A percentile compares a stretch with the other conserved stretches of the same genome.
phyloP scores from a whole-genome alignment of 352 stramenopile species.

The Phytophthora tubulina region DNA sequence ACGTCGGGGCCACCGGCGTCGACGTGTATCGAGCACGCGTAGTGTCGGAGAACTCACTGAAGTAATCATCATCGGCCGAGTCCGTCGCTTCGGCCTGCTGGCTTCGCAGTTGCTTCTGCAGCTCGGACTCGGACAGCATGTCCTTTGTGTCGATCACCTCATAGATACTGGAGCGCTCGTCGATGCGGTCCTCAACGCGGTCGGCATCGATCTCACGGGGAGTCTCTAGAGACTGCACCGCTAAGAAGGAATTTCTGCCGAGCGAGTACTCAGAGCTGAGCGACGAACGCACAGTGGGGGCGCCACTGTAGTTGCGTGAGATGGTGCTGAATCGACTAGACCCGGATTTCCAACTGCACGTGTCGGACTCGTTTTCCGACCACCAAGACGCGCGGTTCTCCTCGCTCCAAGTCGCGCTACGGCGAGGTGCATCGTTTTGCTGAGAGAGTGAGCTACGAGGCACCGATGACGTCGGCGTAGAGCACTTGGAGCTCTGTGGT shows the following conservation, averaged over 20 bases:
- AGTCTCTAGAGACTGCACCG: constrained; percentile 36
- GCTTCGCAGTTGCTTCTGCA: constrained; percentile 36
- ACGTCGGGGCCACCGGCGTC: constrained; percentile 34
- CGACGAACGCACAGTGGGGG: constrained; percentile 45
- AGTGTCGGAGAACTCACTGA: constrained; percentile 27
- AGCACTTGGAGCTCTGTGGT: constrained; percentile 25
- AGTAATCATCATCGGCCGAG: constrained; percentile 25
- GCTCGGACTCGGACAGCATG: constrained; percentile 44
- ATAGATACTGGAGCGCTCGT: constrained; percentile 49
- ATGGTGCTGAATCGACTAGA: constrained; percentile 48
- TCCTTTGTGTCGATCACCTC: constrained; percentile 55
- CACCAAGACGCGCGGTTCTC: constrained; percentile 52
- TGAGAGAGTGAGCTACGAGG: constrained; percentile 10
- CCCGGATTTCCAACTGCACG: constrained; percentile 49
- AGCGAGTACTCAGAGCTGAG: constrained; percentile 39
- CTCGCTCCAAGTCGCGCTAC: constrained; percentile 37
- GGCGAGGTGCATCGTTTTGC: constrained; percentile 22
- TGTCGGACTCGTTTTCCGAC: constrained; percentile 50
- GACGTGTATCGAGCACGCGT: constrained; percentile 42
- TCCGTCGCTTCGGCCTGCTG: constrained; percentile 31
- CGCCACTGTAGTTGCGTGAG: constrained; percentile 43
- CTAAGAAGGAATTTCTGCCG: constrained; percentile 43
- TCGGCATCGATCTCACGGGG: constrained; percentile 26
- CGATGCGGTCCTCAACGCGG: constrained; percentile 27
- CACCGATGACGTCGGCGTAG: constrained; percentile 30